Percentiles rank a stretch among this genome's conserved stretches.
phyloP scores from a whole-genome alignment of 108 stramenopile genomes.

The Conticribra guillardii region DNA sequence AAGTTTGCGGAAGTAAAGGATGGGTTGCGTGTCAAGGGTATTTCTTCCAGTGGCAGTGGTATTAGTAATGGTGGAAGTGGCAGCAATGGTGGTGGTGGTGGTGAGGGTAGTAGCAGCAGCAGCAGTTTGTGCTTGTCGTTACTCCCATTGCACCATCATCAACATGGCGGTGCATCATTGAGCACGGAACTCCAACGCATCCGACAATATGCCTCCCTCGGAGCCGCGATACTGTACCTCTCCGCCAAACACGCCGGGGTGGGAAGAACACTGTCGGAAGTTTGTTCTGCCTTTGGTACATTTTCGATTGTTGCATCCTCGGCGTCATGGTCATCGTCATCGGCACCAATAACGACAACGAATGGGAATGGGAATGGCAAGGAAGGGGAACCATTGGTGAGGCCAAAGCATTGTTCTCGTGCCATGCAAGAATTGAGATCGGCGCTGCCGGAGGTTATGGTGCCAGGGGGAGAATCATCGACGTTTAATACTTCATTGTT shows the following conservation, averaged over 20 bases:
- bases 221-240: conserved; percentile 32
- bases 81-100: no score
- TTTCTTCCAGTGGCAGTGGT: conserved; percentile 12
- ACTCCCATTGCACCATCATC: background rate
- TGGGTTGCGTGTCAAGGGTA: conserved; percentile 30
- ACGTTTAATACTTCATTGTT: background rate
- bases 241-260: conserved; percentile 30
- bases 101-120: background rate
- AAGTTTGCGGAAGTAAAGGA: conserved; percentile 21
- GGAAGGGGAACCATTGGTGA: conserved; percentile 28
- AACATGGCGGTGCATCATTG: no score
- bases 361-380: no score
- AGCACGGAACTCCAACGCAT: conserved; percentile 33
- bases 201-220: conserved; percentile 37
- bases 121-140: conserved; percentile 1
- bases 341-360: no score
- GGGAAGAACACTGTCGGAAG: conserved; percentile 36
- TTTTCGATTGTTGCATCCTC: background rate
- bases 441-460: conserved; percentile 21
- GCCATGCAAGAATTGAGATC: conserved; percentile 43
- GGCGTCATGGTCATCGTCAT: background rate
- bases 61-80: no score
- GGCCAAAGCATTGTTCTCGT: conserved; percentile 39
- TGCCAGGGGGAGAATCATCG: background rate
- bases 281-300: conserved; percentile 45